These are phyloP conservation scores for Mesembryanthemum crystallinum DNA, from an alignment of 148 eudicot genomes.

Conservation along the genomic window DNA sequence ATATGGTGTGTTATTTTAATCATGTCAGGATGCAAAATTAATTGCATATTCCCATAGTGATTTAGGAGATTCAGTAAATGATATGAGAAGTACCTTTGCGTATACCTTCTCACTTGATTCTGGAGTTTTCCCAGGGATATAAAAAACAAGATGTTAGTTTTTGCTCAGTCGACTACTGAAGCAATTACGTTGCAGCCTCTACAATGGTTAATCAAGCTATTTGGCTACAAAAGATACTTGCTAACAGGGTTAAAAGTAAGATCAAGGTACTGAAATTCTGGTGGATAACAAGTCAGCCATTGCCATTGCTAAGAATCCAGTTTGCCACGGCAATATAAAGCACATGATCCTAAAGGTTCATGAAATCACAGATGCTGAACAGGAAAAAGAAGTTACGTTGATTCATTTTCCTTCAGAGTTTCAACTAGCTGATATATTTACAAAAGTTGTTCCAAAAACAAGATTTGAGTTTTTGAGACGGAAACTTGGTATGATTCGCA, in stretches of 20 bases:
- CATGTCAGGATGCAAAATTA: background rate
- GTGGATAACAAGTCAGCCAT: background rate
- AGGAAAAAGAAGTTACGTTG: background rate
- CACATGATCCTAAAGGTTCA: background rate
- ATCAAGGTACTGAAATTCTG: too few species aligned
- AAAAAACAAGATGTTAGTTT: background rate
- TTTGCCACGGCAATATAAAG: background rate
- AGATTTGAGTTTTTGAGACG: too few species aligned
- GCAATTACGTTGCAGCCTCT: background rate
- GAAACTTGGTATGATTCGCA: too few species aligned
- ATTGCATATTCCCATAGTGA: background rate
- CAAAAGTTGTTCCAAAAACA: too few species aligned
- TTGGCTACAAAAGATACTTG: background rate
- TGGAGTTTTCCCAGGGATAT: background rate
- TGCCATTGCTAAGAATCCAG: background rate
- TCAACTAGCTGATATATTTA: too few species aligned
- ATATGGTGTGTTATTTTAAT: background rate
- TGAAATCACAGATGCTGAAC: background rate
- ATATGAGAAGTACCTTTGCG: too few species aligned
- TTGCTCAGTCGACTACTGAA: background rate
- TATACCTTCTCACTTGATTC: background rate
- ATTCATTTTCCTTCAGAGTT: too few species aligned
- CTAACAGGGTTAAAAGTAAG: background rate
- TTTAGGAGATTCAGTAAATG: too few species aligned
- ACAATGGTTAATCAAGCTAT: background rate